Evolutionary conservation across 1,284 basidiomycete genomes (phyloP), one percentile per base, ranked within the genome.

Genomic region (Schizophyllum amplum): DNA sequence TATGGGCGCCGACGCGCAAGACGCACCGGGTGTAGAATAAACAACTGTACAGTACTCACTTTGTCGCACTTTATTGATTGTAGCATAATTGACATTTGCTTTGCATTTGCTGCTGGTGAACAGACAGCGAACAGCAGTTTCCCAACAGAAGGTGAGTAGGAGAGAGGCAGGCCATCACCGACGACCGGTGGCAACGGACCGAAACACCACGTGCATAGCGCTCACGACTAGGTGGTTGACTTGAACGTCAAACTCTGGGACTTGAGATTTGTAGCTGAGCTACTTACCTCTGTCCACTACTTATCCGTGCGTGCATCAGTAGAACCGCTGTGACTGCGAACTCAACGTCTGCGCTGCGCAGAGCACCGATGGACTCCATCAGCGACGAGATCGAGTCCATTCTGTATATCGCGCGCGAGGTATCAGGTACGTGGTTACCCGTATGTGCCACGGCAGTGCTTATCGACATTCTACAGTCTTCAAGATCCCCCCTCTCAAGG

Each of bases 331-430:
- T 6, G 27, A 5, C 27, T 33, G 5, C 27, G 5, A 5, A 33
- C 27, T 13, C 27, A 6, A 5, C 5, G 27, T 13, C 5, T 5
- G 27, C 33, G 3, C 7, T 42, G 7, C 4, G 17, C 11, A 3
- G 13, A 3, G 33, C 13, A 9, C 3, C 11, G 33, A 42, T 42
- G 33, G 33, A 42, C 33, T 42, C 33, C 17, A 42, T 42, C 33
- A 42, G 33, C 60, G 87, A 90, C 55, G 88, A 91, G 64, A 86
- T 92, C 62, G 87, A 94, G 70, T 90, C 87, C 52, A 82, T 94
- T 61, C 74, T 95, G 25, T 94, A 91, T 67, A 86, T 95, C 58
- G 87, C 83, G 27, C 79, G 93, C 57, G 92, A 95, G 73, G 79
- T 91, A 58, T 93, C 87, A 74, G 91, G 89, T 87, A 61, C 51